Evolutionary conservation across 805 yeast genomes (phyloP), one percentile per base, ranked within the genome.

Genomic region (Teunomyces lycoperdinae): DNA sequence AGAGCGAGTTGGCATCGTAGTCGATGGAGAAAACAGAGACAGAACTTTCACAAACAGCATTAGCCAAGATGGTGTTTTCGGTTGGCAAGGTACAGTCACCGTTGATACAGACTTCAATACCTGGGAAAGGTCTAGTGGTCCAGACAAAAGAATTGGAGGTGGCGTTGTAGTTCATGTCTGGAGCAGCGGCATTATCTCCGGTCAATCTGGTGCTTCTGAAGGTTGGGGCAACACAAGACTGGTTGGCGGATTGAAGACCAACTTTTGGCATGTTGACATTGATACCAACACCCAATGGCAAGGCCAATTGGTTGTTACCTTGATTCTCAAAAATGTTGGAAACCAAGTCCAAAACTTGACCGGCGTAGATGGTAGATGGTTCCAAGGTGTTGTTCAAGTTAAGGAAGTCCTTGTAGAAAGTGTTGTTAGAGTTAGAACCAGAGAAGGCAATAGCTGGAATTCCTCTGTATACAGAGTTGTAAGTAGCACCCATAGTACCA

Each of bases 401-500:
- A 50, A 75, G 64, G 44, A 63, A 60, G 58, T 78, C 81, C 58
- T 69, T 65, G 66, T 59, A 75, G 64, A 73, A 77, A 13, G 81
- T 72, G 63, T 78, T 77, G 68, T 76, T 76, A 10, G 58, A 16
- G 56, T 75, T 74, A 32, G 80, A 64, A 43, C 81, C 82, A n/a
- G 80, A 75, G 59, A 78, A 68, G 8, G 81, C 81, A 57, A 77
- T 60, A 5, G 77, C 78, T 28, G 82, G 77, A 50, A 68, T 52
- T 16, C 78, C 79, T 64, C 81, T 67, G 60, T 74, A 72, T 33
- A 70, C 71, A 40, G 80, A 63, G 50, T 70, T 72, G 61, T 71
- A 74, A 38, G 78, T 66, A 29, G 81, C 76, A 59, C 80, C 82
- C 54, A 76, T 68, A 26, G 83, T 78, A 59, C 82, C 83, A 8